Base-by-base conservation (phyloP, 2,329 filamentous ascomycete species). In the Paraconiothyrium sp. region DNA sequence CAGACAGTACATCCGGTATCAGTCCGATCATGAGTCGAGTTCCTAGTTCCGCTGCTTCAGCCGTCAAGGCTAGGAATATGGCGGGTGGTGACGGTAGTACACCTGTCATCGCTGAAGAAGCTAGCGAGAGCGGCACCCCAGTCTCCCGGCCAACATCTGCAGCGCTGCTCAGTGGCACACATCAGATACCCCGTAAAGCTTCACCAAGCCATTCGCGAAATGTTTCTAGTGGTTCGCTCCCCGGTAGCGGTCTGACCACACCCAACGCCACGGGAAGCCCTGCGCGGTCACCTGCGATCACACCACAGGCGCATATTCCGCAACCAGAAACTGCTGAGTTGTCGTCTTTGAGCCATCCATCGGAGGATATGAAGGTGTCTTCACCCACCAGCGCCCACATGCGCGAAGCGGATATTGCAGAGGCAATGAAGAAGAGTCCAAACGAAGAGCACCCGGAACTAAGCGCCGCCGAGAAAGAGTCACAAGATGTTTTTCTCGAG, bases 21-120 rank as follows among this genome's bases (percentile, higher is more conserved):
- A 90, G 88, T 70, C 89, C 89, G 1, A 90, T 91, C 57, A 89
- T 90, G 75, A 85, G 82, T 65, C 79, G 81, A 55, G 84, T 83
- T n/a, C 82, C 85, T 6, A 84, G 84, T 60, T 76, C 77, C 51
- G 78, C 77, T 57, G 66, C 78, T 44, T 70, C 77, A 61, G 72
- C 77, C 54, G 43, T 79, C 67, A 75, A 74, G 67, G 68, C 59
- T 24, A 80, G 80, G 41, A 80, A 80, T 44, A 71, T 70, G 66
- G 76, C 60, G 65, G 80, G 64, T 66, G 78, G 65, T 75, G 79
- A 79, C 39, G 69, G 69, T 65, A 73, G 73, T 51, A 86, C 86
- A 3, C 84, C 86, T 44, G 83, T 83, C 1, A 88, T 89, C 65
- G 79, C 80, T 30, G 86, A 89, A 71, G 85, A 88, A 63, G 77